These are phyloP conservation scores for Beauveria brongniartii DNA, from an alignment of 2,329 filamentous ascomycete species.

Conservation along the genomic window DNA sequence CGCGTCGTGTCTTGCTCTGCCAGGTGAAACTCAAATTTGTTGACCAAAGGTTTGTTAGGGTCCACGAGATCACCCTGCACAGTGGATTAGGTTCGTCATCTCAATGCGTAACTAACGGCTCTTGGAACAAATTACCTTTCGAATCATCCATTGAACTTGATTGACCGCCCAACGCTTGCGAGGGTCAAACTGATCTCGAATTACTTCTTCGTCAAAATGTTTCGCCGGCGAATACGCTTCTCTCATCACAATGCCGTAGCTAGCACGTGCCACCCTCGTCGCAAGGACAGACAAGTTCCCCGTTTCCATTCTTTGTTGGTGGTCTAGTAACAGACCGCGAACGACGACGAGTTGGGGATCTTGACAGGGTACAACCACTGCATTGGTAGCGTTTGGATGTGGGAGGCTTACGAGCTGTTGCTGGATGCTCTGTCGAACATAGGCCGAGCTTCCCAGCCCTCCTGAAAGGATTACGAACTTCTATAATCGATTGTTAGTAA, in stretches of 20 bases:
- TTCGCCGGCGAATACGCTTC: constrained; percentile 27
- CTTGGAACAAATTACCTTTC: constrained; percentile 20
- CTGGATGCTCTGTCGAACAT: constrained; percentile 35
- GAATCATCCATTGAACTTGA: constrained; percentile 36
- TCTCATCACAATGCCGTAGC: constrained; percentile 33
- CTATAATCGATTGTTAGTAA: constrained; percentile 17
- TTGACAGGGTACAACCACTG: constrained; percentile 34
- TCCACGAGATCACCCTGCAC: constrained; percentile 31
- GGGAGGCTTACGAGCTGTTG: constrained; percentile 24
- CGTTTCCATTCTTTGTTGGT: constrained; percentile 38
- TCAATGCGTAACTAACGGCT: neutral
- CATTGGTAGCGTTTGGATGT: constrained; percentile 27
- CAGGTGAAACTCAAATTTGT: constrained; percentile 27
- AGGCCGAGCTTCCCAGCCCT: constrained; percentile 37
- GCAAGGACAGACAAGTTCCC: constrained; percentile 34
- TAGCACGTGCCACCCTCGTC: constrained; percentile 32
- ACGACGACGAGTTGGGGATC: constrained; percentile 49
- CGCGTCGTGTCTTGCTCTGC: constrained; percentile 24
- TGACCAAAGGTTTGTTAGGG: constrained; percentile 25
- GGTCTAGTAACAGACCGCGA: constrained; percentile 43
- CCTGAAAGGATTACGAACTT: constrained; percentile 37
- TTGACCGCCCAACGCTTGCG: constrained; percentile 30
- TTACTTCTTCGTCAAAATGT: constrained; percentile 29
- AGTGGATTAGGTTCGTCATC: neutral
- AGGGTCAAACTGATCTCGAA: constrained; percentile 24